Conservation (phyloP, 2,329 filamentous ascomycete genomes). For the Whalleya microplaca region DNA sequence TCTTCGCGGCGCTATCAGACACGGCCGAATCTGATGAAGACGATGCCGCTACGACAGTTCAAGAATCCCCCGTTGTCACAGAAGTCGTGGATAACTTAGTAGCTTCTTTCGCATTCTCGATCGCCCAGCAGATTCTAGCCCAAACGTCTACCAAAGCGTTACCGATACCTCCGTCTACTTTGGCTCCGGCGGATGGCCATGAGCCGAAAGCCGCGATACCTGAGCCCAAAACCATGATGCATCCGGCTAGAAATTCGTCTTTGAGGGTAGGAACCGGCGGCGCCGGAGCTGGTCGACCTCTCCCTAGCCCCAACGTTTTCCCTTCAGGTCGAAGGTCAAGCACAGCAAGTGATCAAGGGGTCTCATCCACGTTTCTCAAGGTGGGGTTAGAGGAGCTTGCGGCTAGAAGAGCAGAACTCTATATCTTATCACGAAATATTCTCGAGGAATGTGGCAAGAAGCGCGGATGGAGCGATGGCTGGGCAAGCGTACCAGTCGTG, state of each 20-base stretch:
- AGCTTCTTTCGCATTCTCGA: conserved; percentile 76
- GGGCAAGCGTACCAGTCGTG: conserved; percentile 63
- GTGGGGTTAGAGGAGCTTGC: conserved; percentile 79
- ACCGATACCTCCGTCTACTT: conserved; percentile 65
- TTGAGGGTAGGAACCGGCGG: conserved; percentile 49
- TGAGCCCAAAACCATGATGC: conserved; percentile 72
- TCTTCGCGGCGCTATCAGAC: conserved; percentile 63
- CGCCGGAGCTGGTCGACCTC: conserved; percentile 36
- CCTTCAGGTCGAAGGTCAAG: conserved; percentile 52
- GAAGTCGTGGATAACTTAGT: conserved; percentile 74
- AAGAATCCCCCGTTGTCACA: conserved; percentile 43
- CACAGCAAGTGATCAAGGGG: conserved; percentile 44
- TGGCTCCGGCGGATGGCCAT: conserved; percentile 49
- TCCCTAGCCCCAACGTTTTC: conserved; percentile 57
- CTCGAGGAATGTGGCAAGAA: conserved; percentile 74
- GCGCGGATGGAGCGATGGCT: conserved; percentile 76
- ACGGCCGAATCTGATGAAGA: conserved; percentile 43
- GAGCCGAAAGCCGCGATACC: conserved; percentile 67
- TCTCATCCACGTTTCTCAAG: conserved; percentile 57
- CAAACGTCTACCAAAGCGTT: conserved; percentile 73
- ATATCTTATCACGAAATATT: conserved; percentile 77
- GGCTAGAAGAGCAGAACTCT: conserved; percentile 80
- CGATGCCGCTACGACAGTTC: conserved; percentile 29
- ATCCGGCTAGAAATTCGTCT: conserved; percentile 68
- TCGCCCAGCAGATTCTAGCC: conserved; percentile 75